A percentile compares a stretch with the other conserved stretches of the same genome.
Conservation (phyloP, 441 rosid species). For the Oxalis stricta region DNA sequence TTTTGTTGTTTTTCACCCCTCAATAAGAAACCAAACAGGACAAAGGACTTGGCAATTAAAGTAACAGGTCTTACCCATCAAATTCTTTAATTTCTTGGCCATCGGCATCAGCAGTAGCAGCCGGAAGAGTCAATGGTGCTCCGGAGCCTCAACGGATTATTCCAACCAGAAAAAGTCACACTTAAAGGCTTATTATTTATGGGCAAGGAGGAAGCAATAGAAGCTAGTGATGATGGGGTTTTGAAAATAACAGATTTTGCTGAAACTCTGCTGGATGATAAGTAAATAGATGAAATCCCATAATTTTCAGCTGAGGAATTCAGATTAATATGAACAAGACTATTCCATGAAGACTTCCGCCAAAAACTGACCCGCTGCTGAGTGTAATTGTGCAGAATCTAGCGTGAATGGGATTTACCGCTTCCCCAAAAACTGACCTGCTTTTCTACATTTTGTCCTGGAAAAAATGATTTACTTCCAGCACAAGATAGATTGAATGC, state of each 20-base stretch:
- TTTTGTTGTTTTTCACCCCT: neutral
- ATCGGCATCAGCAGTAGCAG: constrained; percentile 32
- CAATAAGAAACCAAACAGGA: constrained; percentile 2
- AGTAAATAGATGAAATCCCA: constrained; percentile 20
- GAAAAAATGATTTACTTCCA: too few relatives aligned
- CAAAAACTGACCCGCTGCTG: too few relatives aligned
- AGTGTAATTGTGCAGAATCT: too few relatives aligned
- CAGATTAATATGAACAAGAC: too few relatives aligned
- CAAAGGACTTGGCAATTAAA: too few relatives aligned
- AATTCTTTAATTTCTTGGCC: constrained; percentile 15
- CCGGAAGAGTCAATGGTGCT: constrained; percentile 12
- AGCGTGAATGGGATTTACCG: too few relatives aligned
- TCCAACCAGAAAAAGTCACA: constrained; percentile 13
- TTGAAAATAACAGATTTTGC: constrained; percentile 4
- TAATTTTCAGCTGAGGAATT: constrained; percentile 10
- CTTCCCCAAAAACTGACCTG: too few relatives aligned
- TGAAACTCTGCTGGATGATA: constrained; percentile 9
- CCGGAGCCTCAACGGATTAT: constrained; percentile 11
- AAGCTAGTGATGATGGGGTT: constrained; percentile 9
- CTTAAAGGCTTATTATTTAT: constrained; percentile 14
- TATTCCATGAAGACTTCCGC: too few relatives aligned
- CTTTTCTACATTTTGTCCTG: too few relatives aligned
- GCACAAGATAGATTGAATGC: too few relatives aligned
- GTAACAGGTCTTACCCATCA: constrained; percentile 17
- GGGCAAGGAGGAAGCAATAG: constrained; percentile 7